phyloP scores from a whole-genome alignment of 2,329 filamentous ascomycete species.

The Neophaeococcomyces aloes region DNA sequence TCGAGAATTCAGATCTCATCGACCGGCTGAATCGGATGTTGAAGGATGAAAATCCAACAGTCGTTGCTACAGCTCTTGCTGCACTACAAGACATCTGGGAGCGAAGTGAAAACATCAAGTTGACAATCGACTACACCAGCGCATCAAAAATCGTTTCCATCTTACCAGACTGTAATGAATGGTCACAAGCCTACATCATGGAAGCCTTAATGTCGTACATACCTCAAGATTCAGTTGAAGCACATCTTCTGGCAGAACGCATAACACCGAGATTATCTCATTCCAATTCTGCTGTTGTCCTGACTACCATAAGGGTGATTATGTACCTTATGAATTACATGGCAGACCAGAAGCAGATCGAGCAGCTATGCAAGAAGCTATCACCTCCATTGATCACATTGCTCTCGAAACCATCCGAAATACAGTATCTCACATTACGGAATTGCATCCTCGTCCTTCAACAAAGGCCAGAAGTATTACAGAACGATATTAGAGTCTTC shows the following conservation, averaged over 20 bases:
- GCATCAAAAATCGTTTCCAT: slow-evolving; percentile 98
- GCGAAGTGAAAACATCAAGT: slow-evolving; percentile 88
- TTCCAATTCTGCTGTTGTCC: slow-evolving; percentile 89
- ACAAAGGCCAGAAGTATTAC: slow-evolving; percentile 78
- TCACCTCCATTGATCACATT: slow-evolving; percentile 91
- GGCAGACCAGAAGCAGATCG: slow-evolving; percentile 76
- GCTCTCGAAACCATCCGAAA: slow-evolving; percentile 89
- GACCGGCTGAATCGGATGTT: slow-evolving; percentile 81
- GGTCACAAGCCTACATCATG: slow-evolving; percentile 97
- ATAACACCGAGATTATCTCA: slow-evolving; percentile 94
- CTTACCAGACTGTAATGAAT: slow-evolving; percentile 92
- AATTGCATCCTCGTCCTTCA: slow-evolving; percentile 93
- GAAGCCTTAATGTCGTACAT: slow-evolving; percentile 98
- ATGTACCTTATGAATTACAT: slow-evolving; percentile 99
- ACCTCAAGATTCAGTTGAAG: slow-evolving; percentile 80
- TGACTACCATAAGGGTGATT: slow-evolving; percentile 92
- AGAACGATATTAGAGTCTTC: slow-evolving; percentile 96
- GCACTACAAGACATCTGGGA: slow-evolving; percentile 97
- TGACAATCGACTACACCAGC: slow-evolving; percentile 95
- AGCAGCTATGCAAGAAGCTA: slow-evolving; percentile 77
- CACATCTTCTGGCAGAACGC: slow-evolving; percentile 78
- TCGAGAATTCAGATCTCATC: slow-evolving; percentile 85
- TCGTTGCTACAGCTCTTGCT: slow-evolving; percentile 87
- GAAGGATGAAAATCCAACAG: slow-evolving; percentile 91
- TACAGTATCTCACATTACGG: slow-evolving; percentile 90